A percentile compares a stretch with the other conserved stretches of the same genome.
Evolutionary conservation across 2,329 filamentous ascomycete species (phyloP).

Genomic region (Colletotrichum caudatum): DNA sequence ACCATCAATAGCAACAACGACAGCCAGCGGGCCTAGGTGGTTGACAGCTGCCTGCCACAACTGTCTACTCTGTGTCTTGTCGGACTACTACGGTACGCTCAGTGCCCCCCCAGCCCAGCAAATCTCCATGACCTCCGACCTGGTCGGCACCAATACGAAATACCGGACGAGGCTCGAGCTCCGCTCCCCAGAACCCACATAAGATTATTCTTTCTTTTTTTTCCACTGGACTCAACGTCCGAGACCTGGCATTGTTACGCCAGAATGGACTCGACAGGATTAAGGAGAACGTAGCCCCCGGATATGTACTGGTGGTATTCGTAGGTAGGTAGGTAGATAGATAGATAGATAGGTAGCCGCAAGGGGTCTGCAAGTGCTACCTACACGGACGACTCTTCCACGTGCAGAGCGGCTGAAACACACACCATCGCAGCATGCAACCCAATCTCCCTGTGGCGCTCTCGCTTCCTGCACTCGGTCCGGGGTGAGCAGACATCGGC

Average conservation of each 20-base stretch:
- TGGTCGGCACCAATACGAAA: conserved; percentile 9
- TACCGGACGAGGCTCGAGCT: conserved; percentile 34
- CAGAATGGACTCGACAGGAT: not conserved
- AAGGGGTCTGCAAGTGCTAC: conserved; percentile 3
- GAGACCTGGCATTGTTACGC: conserved; percentile 19
- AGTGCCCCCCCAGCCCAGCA: not conserved
- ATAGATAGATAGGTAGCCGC: not conserved
- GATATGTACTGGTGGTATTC: conserved; percentile 1
- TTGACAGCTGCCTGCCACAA: conserved; percentile 29
- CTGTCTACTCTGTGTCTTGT: not conserved
- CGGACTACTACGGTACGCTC: not conserved
- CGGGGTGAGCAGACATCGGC: not conserved
- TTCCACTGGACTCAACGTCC: not conserved
- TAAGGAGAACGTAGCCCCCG: conserved; percentile 20
- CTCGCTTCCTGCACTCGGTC: not conserved
- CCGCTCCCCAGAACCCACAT: conserved; percentile 29
- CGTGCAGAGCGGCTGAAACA: conserved; percentile 31
- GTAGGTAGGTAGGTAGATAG: too few species aligned
- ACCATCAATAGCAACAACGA: not conserved
- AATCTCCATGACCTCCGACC: not conserved
- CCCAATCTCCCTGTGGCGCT: not conserved
- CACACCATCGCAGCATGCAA: conserved; percentile 7
- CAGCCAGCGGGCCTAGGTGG: not conserved
- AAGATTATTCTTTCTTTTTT: not conserved
- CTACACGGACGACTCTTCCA: conserved; percentile 11